Evolutionary conservation across 1,284 basidiomycete species (phyloP).

Genomic region (Naganishia liquefaciens): DNA sequence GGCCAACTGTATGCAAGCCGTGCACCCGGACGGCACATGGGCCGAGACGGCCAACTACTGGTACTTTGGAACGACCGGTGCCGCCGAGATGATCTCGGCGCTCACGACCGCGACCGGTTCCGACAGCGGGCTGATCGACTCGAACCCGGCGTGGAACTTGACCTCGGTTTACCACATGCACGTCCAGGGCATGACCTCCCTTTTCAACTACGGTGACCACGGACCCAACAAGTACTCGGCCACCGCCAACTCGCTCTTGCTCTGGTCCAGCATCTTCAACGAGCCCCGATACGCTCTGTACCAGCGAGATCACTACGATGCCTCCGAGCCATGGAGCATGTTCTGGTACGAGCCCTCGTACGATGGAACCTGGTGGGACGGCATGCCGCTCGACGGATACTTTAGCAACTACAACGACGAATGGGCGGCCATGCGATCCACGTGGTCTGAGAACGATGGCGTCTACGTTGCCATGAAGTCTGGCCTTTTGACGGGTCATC

Average conservation of each 20-base stretch:
- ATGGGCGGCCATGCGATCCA: conserved; percentile 89
- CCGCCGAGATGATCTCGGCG: conserved; percentile 85
- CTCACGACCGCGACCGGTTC: conserved; percentile 83
- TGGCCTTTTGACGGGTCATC: conserved; percentile 71
- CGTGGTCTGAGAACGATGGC: conserved; percentile 85
- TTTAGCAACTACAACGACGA: conserved; percentile 70
- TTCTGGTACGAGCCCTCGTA: conserved; percentile 92
- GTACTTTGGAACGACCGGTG: conserved; percentile 91
- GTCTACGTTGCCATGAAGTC: conserved; percentile 86
- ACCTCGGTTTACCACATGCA: conserved; percentile 92
- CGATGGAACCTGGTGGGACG: conserved; percentile 88
- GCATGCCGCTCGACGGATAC: conserved; percentile 74
- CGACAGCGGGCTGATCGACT: conserved; percentile 69
- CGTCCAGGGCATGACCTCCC: conserved; percentile 75
- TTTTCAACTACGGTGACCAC: conserved; percentile 90
- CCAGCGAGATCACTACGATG: conserved; percentile 89
- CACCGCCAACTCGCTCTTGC: conserved; percentile 58
- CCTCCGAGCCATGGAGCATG: conserved; percentile 90
- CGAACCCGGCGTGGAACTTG: conserved; percentile 69
- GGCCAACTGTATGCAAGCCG: conserved; percentile 70
- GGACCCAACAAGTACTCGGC: conserved; percentile 84
- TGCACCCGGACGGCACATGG: conserved; percentile 84
- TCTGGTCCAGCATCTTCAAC: conserved; percentile 69
- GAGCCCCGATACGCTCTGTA: conserved; percentile 76
- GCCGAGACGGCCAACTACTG: conserved; percentile 93